Base-by-base conservation (phyloP, 1,139 yeast species). In the Pichia sp. region DNA sequence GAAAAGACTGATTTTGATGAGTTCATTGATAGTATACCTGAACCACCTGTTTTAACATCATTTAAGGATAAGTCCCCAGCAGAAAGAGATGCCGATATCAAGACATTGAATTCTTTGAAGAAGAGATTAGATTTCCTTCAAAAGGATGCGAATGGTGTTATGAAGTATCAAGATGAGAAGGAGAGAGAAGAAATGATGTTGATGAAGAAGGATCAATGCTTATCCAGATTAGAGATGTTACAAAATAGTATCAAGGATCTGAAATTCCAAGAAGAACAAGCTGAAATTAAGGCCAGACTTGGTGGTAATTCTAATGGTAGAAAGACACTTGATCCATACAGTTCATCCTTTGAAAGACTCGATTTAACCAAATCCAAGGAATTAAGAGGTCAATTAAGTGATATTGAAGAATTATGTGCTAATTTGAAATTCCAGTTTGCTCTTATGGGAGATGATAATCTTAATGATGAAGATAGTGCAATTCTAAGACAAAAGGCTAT, bases 1-100 rank as follows among this genome's bases (percentile, higher is more conserved):
- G 98, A 91, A 65, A 83, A 82, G 80, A 84, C 89, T 20, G 91
- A 89, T 56, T 89, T 89, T 59, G 83, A 69, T 35, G 82, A 77
- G 22, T 53, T 55, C 20, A 44, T 51, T 18, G 55, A 51, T 10
- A 44, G 45, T 59, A 32, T 55, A 45, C 44, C 55, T 36, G 42
- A 49, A 27, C 53, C 51, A 3, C 53, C 48, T 15, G 30, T 42
- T 8, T 48, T 47, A 21, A 17, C 28, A 19, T 35, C 31, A 32
- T 24, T 27, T 4, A 40, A 41, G 8, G 49, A 34, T 10, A 47
- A 46, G 32, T 44, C 59, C 2, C n/a, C 47, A 11, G 42, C 31
- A n/a, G 51, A 44, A 15, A 46, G 53, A 32, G 58, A 60, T 27
- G 66, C 62, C 15, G 76, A 72, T 50, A 57, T 69, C 8, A 61